phyloP scores from a whole-genome alignment of 1,139 yeast genomes.

The Kluyveromyces sp. region DNA sequence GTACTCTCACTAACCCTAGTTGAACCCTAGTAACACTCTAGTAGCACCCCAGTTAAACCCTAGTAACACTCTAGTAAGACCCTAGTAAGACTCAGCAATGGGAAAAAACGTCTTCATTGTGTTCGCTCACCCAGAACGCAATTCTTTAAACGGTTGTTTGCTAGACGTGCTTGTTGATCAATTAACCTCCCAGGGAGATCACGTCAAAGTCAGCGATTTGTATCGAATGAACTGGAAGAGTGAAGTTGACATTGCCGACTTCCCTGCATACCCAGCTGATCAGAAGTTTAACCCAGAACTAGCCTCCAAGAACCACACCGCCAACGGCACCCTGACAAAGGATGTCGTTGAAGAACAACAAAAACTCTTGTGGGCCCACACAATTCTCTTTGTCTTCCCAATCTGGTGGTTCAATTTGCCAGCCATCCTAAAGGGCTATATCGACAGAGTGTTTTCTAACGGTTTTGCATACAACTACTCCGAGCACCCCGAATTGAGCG shows the following conservation, averaged over 20 bases:
- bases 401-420: conserved; percentile 26
- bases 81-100: too few relatives aligned
- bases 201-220: conserved; percentile 20
- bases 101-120: neutral
- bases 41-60: too few relatives aligned
- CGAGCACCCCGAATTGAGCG: conserved; percentile 7
- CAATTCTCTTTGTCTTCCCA: conserved; percentile 22
- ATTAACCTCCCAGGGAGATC: conserved; percentile 13
- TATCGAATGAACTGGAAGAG: conserved; percentile 19
- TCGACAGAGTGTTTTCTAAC: conserved; percentile 20
- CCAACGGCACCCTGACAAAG: conserved; percentile 19
- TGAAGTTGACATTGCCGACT: conserved; percentile 15
- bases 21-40: too few relatives aligned
- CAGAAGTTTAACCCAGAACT: conserved; percentile 8
- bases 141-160: neutral
- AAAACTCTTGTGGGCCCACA: conserved; percentile 24
- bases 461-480: conserved; percentile 19
- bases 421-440: conserved; percentile 24
- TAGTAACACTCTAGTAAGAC: too few relatives aligned
- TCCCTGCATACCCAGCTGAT: conserved; percentile 8
- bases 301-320: neutral
- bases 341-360: conserved; percentile 8
- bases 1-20: too few relatives aligned
- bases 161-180: neutral
- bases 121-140: neutral